Base-by-base conservation (phyloP, 345 rosid genomes). In the Lenwebbia sp. region DNA sequence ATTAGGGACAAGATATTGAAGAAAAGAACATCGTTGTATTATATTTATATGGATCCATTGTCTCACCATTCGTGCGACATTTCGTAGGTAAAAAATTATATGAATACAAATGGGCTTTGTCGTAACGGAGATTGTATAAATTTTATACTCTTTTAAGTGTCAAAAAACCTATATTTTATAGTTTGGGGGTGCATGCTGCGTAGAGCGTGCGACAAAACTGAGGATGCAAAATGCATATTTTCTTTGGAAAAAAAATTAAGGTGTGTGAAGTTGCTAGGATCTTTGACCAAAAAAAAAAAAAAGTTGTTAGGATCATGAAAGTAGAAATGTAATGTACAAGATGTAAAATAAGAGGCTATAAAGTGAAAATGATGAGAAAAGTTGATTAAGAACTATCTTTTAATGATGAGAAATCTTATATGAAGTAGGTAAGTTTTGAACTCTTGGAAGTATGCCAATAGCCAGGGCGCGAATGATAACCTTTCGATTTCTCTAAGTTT, bases 11-110 rank as follows among this genome's bases (percentile, higher is more conserved):
- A 65, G 0, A 65, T 33, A 33, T 17, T 8, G 3, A 17, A 17
- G 3, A 40, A 33, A 65, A 5, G 78, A 33, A 65, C 13, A 19
- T 33, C 44, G 0, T 33, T 33, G 13, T 10, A 70, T 33, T 33
- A 33, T 70, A 33, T 9, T 70, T 33, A 10, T 2, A 9, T 17
- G 47, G 13, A 33, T 33, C 1, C 25, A 9, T 9, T 4, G 3
- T 9, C 47, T 33, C 37, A 33, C 0, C 41, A 70, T 33, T 33
- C 22, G 13, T 19, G 25, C 25, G 0, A 10, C 25, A 2, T 33
- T 70, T 33, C 54, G 19, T 52, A 49, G 51, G 51, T 49, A 10
- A 49, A 49, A 49, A 52, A 52, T 4, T 52, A 52, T 52, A 52
- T 4, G 54, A 13, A 52, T 52, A 52, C 53, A 51, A 51, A 51